These are phyloP conservation scores for Viola odorata DNA, from an alignment of 345 rosid genomes.

Conservation along the genomic window DNA sequence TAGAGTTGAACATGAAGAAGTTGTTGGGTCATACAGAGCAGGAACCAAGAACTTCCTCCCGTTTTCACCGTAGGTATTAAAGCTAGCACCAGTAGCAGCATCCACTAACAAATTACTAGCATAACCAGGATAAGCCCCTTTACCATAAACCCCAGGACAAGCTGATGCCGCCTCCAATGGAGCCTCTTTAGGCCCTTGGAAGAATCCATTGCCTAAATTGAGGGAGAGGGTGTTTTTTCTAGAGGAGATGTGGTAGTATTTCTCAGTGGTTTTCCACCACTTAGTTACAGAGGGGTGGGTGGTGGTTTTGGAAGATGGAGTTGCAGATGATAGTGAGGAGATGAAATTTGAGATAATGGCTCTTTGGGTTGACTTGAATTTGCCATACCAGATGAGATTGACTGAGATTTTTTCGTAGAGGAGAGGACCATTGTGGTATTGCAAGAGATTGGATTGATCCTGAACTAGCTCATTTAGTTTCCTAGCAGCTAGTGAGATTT, in stretches of 20 bases:
- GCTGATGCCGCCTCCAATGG: slow-evolving; percentile 79
- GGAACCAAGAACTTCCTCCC: slow-evolving; percentile 74
- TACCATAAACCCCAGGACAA: slow-evolving; percentile 62
- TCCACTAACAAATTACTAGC: slow-evolving; percentile 61
- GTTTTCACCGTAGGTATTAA: slow-evolving; percentile 53
- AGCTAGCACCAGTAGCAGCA: slow-evolving; percentile 59
- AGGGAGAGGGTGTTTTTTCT: slow-evolving; percentile 33
- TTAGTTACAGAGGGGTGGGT: slow-evolving; percentile 54
- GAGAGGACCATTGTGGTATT: slow-evolving; percentile 77
- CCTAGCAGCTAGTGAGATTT: slow-evolving; percentile 41
- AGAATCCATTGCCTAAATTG: slow-evolving; percentile 53
- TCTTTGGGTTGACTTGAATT: slow-evolving; percentile 65
- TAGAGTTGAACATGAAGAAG: slow-evolving; percentile 54
- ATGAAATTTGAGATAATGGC: slow-evolving; percentile 70
- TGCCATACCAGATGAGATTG: slow-evolving; percentile 81
- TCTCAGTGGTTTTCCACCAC: slow-evolving; percentile 71
- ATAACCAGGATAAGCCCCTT: slow-evolving; percentile 84
- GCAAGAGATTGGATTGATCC: slow-evolving; percentile 42
- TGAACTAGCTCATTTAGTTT: slow-evolving; percentile 36
- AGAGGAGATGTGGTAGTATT: slow-evolving; percentile 48
- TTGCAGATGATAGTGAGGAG: slow-evolving; percentile 43
- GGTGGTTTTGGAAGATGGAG: slow-evolving; percentile 17
- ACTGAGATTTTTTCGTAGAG: slow-evolving; percentile 65
- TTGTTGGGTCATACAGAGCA: slow-evolving; percentile 58
- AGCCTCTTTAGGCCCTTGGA: slow-evolving; percentile 57